Conservation (phyloP, 2,329 filamentous ascomycete species). For the Microdochium bolleyi region DNA sequence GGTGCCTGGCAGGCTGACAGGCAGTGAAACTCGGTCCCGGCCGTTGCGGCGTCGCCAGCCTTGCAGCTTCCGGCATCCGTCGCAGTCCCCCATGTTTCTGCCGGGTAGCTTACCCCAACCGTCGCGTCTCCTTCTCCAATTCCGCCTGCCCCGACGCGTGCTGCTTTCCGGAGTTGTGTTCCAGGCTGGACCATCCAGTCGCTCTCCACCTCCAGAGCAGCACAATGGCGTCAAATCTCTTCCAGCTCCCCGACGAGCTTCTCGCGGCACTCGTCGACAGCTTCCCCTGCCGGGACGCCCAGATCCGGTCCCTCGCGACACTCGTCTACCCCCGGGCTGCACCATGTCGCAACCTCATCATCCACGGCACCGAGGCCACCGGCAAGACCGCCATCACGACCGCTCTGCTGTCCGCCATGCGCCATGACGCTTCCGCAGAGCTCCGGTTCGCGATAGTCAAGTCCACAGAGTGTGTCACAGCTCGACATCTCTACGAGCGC, state of each 20-base stretch:
- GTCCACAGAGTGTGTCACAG: constrained; percentile 70
- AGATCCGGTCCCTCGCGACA: constrained; percentile 50
- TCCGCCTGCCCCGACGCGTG: no score
- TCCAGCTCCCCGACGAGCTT: constrained; percentile 44
- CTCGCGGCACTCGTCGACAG: constrained; percentile 33
- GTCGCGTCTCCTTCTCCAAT: no score
- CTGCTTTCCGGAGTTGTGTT: no score
- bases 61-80: no score
- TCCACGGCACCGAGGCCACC: constrained; percentile 80
- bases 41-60: no score
- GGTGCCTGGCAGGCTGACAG: no score
- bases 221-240: constrained; percentile 22
- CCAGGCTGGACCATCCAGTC: no score
- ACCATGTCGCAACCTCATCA: constrained; percentile 64
- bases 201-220: not conserved
- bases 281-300: constrained; percentile 50
- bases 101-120: no score
- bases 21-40: no score
- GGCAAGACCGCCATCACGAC: constrained; percentile 71
- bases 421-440: constrained; percentile 35
- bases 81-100: no score
- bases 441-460: constrained; percentile 55
- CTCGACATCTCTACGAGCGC: constrained; percentile 68
- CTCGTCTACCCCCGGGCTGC: constrained; percentile 58
- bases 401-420: constrained; percentile 46